Percentiles rank a stretch among this genome's conserved stretches.
These are phyloP conservation scores for Colletotrichum gloeosporioides DNA, from an alignment of 2,329 filamentous ascomycete genomes.

Conservation along the genomic window DNA sequence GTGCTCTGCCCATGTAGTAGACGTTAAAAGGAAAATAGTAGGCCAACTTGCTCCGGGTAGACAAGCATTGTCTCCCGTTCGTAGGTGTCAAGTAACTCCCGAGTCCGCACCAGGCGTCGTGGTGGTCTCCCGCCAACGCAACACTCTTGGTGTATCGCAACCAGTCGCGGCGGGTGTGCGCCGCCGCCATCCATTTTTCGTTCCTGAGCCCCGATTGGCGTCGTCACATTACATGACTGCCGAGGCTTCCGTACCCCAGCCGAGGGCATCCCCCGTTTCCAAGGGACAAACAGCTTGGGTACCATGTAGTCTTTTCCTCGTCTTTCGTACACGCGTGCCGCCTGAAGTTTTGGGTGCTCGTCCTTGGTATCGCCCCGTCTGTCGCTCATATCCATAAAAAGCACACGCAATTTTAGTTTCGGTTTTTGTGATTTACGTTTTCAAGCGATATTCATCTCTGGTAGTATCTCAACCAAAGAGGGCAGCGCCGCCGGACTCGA, in stretches of 20 bases:
- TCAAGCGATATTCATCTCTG: neutral
- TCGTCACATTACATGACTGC: neutral
- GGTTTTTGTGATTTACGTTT: neutral
- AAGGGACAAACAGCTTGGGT: neutral
- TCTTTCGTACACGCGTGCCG: neutral
- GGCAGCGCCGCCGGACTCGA: conserved; percentile 89
- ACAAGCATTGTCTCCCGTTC: neutral
- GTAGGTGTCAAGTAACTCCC: neutral
- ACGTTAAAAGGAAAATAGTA: neutral
- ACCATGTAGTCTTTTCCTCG: neutral
- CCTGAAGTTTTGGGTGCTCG: neutral
- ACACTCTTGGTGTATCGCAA: neutral
- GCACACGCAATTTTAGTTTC: neutral
- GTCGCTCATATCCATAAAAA: neutral
- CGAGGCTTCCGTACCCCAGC: neutral
- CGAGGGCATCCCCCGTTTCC: neutral
- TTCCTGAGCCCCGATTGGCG: neutral
- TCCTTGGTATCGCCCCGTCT: neutral
- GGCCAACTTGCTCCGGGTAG: neutral
- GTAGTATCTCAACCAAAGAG: conserved; percentile 47
- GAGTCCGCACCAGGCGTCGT: neutral
- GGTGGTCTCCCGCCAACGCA: neutral
- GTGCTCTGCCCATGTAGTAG: neutral
- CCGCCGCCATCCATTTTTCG: neutral
- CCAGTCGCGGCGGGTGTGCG: neutral